Base-by-base conservation (phyloP, 1,284 basidiomycete species). In the Meira nashicola region DNA sequence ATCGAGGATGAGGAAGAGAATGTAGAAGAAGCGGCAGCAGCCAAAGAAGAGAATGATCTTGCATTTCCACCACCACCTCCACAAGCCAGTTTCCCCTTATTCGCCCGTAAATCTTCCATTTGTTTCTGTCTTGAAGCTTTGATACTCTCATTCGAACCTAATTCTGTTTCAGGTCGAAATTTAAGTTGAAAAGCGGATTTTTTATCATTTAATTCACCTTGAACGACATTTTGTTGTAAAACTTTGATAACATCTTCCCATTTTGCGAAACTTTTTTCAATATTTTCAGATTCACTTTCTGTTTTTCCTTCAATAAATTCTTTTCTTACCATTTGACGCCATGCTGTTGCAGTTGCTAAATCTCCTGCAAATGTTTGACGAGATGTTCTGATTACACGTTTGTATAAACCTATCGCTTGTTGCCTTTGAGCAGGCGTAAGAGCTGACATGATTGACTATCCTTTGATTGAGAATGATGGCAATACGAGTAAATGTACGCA, bases 171-270 rank as follows among this genome's bases (percentile, higher is more conserved):
- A 14, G 23, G 23, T 39, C 21, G 23, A 19, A 53, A 53, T 17
- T 23, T 33, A 28, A 54, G 38, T 17, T 37, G 46, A 38, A 57
- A 62, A 3, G 66, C 63, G 15, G 65, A 52, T 2, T 46, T 51
- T 7, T 71, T 65, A 38, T 68, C 60, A 23, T 65, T 59, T 56
- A 59, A 67, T 25, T 67, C 67, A 49, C 73, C 76, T 59, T 77
- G 76, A 19, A 76, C 76, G 14, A 77, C 76, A 53, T 77, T 77
- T 58, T 63, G 66, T 28, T 67, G 62, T 12, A 77, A 65, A 19
- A 76, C 58, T 8, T 60, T 58, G 46, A 69, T 62, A 25, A 76
- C 64, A 55, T 77, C 74, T 28, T 73, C 62, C 55, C 69, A 71
- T 70, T 69, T 68, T 40, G 66, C 62, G 54, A 77, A 61, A 10